Evolutionary conservation across 1,284 basidiomycete genomes (phyloP).

Genomic region (Puccinia coronata): DNA sequence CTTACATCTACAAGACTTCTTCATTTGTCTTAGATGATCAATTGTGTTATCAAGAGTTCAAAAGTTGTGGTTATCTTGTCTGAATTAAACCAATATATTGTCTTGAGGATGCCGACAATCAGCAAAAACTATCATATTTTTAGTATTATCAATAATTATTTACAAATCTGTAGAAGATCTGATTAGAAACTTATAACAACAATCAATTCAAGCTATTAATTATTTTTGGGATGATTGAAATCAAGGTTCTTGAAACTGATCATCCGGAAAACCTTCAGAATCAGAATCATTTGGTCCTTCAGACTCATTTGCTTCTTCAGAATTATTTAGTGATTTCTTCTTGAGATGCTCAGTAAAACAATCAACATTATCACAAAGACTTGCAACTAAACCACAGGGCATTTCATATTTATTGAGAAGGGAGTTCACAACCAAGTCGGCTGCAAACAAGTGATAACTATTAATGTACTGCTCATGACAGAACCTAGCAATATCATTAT

Average conservation of each 20-base stretch:
- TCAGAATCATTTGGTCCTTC: no score
- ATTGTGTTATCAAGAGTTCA: neutral
- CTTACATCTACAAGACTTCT: neutral
- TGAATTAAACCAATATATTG: neutral
- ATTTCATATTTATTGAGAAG: neutral
- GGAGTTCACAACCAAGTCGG: neutral
- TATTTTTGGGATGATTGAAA: no score
- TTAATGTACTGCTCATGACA: neutral
- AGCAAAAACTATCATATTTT: no score
- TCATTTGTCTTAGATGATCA: neutral
- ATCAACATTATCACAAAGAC: neutral
- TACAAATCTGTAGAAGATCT: neutral
- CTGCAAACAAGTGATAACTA: neutral
- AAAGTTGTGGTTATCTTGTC: constrained; percentile 6
- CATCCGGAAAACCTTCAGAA: no score
- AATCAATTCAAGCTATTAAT: no score
- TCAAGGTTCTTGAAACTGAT: neutral
- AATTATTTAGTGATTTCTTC: neutral
- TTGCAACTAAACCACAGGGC: neutral
- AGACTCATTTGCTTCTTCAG: no score
- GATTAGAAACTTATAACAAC: no score
- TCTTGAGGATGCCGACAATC: neutral
- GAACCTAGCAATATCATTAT: neutral
- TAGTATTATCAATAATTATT: neutral
- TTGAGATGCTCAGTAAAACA: neutral